Evolutionary conservation across 257 asterid species (phyloP).

Genomic region (Capsicum baccatum): DNA sequence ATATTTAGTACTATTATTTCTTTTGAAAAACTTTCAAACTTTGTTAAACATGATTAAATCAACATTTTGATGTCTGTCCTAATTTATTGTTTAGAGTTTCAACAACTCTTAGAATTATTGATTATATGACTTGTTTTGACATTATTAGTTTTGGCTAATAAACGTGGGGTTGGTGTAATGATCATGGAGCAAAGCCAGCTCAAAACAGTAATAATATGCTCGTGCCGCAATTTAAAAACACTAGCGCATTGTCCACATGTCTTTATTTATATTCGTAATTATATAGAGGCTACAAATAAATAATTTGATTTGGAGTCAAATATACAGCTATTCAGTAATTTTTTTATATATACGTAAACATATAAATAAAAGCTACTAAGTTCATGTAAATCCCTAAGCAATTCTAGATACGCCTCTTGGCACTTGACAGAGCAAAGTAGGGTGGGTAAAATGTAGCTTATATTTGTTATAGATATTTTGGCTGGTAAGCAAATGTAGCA

Average conservation of each 20-base stretch:
- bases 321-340: too few species aligned
- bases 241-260: not conserved
- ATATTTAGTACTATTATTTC: not conserved
- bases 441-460: not conserved
- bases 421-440: not conserved
- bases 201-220: not conserved
- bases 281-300: too few species aligned
- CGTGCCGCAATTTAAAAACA: not conserved
- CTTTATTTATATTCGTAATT: not conserved
- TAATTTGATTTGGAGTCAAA: too few species aligned
- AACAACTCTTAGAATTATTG: not conserved
- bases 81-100: not conserved
- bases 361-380: too few species aligned
- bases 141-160: not conserved
- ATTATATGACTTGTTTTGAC: not conserved
- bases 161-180: not conserved
- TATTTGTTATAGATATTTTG: not conserved
- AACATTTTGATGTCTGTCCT: not conserved
- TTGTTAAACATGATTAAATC: not conserved
- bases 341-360: too few species aligned
- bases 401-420: too few species aligned
- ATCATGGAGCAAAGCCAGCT: constrained; percentile 7
- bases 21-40: not conserved
- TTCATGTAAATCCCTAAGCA: too few species aligned
- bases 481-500: too few species aligned